Base-by-base conservation (phyloP, 73 alveolate species). In the Paramecium caudatum region DNA sequence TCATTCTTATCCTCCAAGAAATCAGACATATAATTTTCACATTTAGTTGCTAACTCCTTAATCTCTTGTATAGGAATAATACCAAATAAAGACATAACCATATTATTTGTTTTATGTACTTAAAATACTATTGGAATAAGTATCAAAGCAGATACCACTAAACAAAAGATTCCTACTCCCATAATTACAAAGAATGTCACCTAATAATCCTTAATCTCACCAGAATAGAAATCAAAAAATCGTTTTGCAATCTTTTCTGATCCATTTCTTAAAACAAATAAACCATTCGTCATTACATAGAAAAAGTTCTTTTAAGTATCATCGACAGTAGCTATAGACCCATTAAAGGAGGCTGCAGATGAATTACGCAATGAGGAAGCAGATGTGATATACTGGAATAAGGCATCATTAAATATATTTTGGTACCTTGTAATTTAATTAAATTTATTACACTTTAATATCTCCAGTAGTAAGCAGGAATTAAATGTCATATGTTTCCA, bases 1-100 rank as follows among this genome's bases (percentile, higher is more conserved):
- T 86, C 93, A 37, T 61, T 50, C 17, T 55, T 37, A 62, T 86
- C 93, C 19, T 86, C 93, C 43, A 86, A 86, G 27, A 86, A 86
- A 16, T 63, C 90, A 25, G 19, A 21, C 65, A 86, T 86, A 62
- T 62, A 86, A 37, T 78, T 70, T 47, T 86, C 93, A 43, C 93
- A 86, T 86, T 86, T 86, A 10, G 47, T 30, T 9, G 93, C 93
- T 23, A 86, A 86, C 9, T 86, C 88, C 33, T 86, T 86, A 17
- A 86, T 86, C 34, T 86, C 93, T 25, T 70, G 23, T 1, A 62
- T 86, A 7, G 93, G 93, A 33, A 86, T 86, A 7, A 62, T 62
- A 5, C 93, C 93, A 86, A 86, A 86, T 12, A 86, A 46, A n/a
- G 93, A 86, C 49, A 86, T 47, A 25, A 86, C 93, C 61, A 70